These are phyloP conservation scores for Gloeostereum incarnatum DNA, from an alignment of 768 basidiomycete species.

Conservation along the genomic window DNA sequence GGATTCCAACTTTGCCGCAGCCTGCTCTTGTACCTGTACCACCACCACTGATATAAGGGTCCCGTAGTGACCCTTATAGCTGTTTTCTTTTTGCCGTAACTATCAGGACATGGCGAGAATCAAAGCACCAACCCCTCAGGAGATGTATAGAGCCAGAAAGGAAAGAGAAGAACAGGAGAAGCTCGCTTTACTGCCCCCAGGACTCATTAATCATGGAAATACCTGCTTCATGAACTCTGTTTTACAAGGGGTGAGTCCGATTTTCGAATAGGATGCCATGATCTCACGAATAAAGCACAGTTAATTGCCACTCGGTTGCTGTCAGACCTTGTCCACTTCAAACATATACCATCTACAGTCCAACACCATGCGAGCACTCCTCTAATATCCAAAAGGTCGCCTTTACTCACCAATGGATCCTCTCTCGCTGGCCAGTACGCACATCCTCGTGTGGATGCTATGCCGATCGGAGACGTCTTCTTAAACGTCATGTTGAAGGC, in stretches of 20 bases:
- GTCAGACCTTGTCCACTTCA: slow-evolving; percentile 46
- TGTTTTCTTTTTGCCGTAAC: no score
- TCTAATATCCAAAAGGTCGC: slow-evolving; percentile 45
- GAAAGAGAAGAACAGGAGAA: slow-evolving; percentile 55
- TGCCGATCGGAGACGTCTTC: slow-evolving; percentile 69
- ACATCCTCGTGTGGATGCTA: slow-evolving; percentile 42
- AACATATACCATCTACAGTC: slow-evolving; percentile 31
- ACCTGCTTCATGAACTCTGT: slow-evolving; percentile 98
- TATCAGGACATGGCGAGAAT: slow-evolving; percentile 51
- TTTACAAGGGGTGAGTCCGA: slow-evolving; percentile 66
- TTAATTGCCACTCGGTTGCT: slow-evolving; percentile 60
- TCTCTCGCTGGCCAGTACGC: slow-evolving; percentile 42
- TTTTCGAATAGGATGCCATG: no score
- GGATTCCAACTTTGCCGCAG: no score
- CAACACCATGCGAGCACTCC: slow-evolving; percentile 29
- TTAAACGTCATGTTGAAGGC: slow-evolving; percentile 48
- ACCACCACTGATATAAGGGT: no score
- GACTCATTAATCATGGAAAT: slow-evolving; percentile 73
- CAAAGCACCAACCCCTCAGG: slow-evolving; percentile 53
- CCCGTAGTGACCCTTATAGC: no score
- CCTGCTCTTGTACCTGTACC: no score
- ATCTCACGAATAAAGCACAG: slow-evolving; percentile 29
- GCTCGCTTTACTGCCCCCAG: slow-evolving; percentile 57
- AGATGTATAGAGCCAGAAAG: slow-evolving; percentile 48
- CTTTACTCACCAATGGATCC: slow-evolving; percentile 62